Evolutionary conservation across 371 early-diverging fungal species (phyloP), one percentile per base, ranked within the genome.

Genomic region (Rhizopus stolonifer): DNA sequence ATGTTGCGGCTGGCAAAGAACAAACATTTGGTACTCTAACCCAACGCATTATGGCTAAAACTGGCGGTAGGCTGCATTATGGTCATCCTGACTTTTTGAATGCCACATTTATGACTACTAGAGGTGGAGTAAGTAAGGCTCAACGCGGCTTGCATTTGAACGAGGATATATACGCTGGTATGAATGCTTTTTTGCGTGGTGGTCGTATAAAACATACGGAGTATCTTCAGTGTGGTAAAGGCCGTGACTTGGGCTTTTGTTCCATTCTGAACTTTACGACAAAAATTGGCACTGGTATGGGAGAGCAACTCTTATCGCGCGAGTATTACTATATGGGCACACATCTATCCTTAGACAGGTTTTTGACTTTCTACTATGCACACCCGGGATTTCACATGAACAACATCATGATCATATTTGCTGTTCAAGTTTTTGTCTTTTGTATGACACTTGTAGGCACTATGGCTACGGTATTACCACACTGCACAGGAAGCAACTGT

Each of bases 71-170:
- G 21, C 67, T 91, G 34, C 91, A 91, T 53, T 94, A 94, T 65
- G 94, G 95, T 0, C 94, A 94, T 65, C 93, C 94, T 0, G 95
- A 94, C 69, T 93, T 93, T 60, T 71, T 92, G 55, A 93, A 94
- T 70, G 83, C 89, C 29, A 80, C 87, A 21, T 94, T 85, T 59
- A 91, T 93, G 94, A 83, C 86, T 17, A 92, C 91, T 0, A 84
- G 93, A 17, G 93, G 92, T 34, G 92, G 86, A 31, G 85, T 93
- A 18, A 86, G 89, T 49, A 94, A 94, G 69, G 95, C 91, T 14
- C 94, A 93, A 57, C 89, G 90, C 57, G 93, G 92, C 9, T 73
- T 94, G 33, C 92, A 92, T 64, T 77, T 94, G 42, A 94, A 93
- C 60, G 95, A 94, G 66, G 95, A 94, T 67, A 93, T 94, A 52